Conservation (phyloP, 306 rosid genomes). For the Prunus padus region DNA sequence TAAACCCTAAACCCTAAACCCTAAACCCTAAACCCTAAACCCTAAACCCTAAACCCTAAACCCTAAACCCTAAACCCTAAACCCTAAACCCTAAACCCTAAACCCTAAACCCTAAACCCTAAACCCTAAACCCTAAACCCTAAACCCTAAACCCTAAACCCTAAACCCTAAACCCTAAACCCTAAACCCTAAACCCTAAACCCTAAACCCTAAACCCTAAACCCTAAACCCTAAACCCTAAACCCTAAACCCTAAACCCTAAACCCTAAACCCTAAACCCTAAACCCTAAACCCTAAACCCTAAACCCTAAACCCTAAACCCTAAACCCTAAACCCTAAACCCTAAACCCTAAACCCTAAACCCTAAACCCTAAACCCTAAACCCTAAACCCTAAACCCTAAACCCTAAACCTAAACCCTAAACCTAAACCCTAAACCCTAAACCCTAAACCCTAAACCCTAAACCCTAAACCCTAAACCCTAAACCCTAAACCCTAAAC, state of each 20-base stretch:
- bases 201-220: no score
- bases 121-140: not conserved
- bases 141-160: not conserved
- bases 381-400: not conserved
- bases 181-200: not conserved
- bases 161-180: not conserved
- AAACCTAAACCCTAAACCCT: not conserved
- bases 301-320: no score
- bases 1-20: not conserved
- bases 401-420: not conserved
- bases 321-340: no score
- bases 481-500: not conserved
- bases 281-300: no score
- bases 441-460: not conserved
- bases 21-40: not conserved
- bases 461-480: not conserved
- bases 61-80: not conserved
- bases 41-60: not conserved
- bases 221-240: not conserved
- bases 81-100: not conserved
- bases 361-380: no score
- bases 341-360: no score
- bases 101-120: not conserved
- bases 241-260: no score
- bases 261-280: no score